Evolutionary conservation across 106 monocot genomes (phyloP).

Genomic region (Ottelia alismoides): DNA sequence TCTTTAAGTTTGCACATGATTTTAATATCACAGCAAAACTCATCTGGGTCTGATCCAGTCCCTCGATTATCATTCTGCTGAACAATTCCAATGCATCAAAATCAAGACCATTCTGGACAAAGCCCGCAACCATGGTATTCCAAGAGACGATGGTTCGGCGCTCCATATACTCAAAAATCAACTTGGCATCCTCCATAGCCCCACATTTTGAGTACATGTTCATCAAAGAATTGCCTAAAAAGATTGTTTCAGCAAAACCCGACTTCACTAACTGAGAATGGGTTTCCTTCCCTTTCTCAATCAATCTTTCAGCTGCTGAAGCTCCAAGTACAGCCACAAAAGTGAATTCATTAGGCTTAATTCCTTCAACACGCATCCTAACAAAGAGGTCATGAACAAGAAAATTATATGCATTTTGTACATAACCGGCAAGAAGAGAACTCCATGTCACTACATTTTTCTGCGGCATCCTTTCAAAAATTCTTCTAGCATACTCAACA

Average conservation of each 20-base stretch:
- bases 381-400: conserved; percentile 23
- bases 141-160: conserved; percentile 46
- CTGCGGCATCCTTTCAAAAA: conserved; percentile 36
- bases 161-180: conserved; percentile 42
- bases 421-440: conserved; percentile 28
- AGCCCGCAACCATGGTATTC: conserved; percentile 65
- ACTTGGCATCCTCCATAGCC: conserved; percentile 14
- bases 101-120: conserved; percentile 37
- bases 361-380: conserved; percentile 42
- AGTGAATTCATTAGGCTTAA: conserved; percentile 42
- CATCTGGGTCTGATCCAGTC: conserved; percentile 24
- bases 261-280: conserved; percentile 34
- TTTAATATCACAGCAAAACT: conserved; percentile 58
- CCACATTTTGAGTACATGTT: conserved; percentile 80
- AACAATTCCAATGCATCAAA: conserved; percentile 45
- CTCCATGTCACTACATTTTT: conserved; percentile 44
- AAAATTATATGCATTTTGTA: conserved; percentile 13
- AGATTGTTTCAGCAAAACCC: conserved; percentile 25
- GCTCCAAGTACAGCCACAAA: conserved; percentile 41
- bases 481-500: conserved; percentile 20
- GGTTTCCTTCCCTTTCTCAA: conserved; percentile 20
- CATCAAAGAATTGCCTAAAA: conserved; percentile 57
- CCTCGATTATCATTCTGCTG: conserved; percentile 23
- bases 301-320: conserved; percentile 16
- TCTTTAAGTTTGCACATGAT: conserved; percentile 45